These are phyloP conservation scores for Albatrellus ellisii DNA, from an alignment of 768 basidiomycete genomes.

Conservation along the genomic window DNA sequence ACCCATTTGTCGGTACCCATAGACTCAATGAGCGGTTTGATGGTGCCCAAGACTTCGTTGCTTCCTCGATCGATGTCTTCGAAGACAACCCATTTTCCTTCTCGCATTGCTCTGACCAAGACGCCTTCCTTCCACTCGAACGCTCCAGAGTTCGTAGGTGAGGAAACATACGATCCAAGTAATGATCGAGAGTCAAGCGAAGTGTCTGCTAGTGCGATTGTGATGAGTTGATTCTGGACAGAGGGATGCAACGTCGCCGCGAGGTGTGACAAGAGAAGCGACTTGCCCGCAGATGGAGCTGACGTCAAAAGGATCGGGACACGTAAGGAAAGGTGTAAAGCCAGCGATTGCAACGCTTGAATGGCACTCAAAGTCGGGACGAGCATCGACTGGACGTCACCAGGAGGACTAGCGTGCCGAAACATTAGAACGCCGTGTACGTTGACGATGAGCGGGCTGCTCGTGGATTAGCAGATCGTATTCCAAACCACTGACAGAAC, in stretches of 20 bases:
- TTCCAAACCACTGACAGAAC: not conserved
- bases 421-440: conserved; percentile 58
- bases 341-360: conserved; percentile 45
- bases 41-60: conserved; percentile 75
- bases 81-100: conserved; percentile 87
- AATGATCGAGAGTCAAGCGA: conserved; percentile 90
- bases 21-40: conserved; percentile 77
- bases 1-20: conserved; percentile 57
- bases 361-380: conserved; percentile 54
- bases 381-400: conserved; percentile 20
- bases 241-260: conserved; percentile 50
- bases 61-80: conserved; percentile 89
- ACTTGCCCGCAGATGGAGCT: conserved; percentile 81
- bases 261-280: conserved; percentile 65
- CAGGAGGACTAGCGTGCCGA: conserved; percentile 31
- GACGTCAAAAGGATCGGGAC: conserved; percentile 78
- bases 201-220: conserved; percentile 87
- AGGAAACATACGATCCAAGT: conserved; percentile 88
- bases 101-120: conserved; percentile 75
- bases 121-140: conserved; percentile 98
- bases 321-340: conserved; percentile 49
- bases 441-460: conserved; percentile 43
- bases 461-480: conserved; percentile 12
- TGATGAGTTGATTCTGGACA: conserved; percentile 56
- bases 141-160: conserved; percentile 64